Evolutionary conservation across 2,329 filamentous ascomycete genomes (phyloP).

Genomic region (Setomelanomma holmii): DNA sequence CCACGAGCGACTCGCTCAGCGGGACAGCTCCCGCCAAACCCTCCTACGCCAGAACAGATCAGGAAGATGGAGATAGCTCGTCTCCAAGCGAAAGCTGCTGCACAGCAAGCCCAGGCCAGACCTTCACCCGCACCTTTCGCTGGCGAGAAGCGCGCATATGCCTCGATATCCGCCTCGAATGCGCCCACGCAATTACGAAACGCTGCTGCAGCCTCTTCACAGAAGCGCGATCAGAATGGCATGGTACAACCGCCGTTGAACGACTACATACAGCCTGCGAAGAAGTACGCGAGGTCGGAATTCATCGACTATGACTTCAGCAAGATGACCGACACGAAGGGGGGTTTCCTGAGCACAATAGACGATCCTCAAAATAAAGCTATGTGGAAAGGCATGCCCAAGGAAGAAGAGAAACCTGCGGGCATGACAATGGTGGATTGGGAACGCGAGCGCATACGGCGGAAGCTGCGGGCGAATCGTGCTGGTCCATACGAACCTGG

Average conservation of each 20-base stretch:
- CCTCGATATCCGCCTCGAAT: conserved; percentile 64
- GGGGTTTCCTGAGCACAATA: conserved; percentile 87
- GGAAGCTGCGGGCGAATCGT: conserved; percentile 74
- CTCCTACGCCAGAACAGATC: conserved; percentile 67
- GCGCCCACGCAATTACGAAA: conserved; percentile 67
- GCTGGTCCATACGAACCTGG: conserved; percentile 88
- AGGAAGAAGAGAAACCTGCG: conserved; percentile 73
- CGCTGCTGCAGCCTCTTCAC: conserved; percentile 63
- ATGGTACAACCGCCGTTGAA: conserved; percentile 49
- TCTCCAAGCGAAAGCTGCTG: conserved; percentile 83
- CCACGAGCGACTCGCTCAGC: conserved; percentile 49
- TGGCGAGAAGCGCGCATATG: conserved; percentile 76
- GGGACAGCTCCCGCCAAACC: conserved; percentile 52
- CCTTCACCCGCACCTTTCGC: conserved; percentile 38
- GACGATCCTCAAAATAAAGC: conserved; percentile 91
- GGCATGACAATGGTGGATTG: conserved; percentile 92
- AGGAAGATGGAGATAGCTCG: conserved; percentile 79
- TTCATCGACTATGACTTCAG: conserved; percentile 98
- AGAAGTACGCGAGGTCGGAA: conserved; percentile 78
- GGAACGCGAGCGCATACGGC: conserved; percentile 81
- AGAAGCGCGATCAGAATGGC: conserved; percentile 43
- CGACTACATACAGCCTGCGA: conserved; percentile 72
- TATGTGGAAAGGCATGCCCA: conserved; percentile 53
- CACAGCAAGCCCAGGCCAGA: conserved; percentile 54
- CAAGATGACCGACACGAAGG: conserved; percentile 97